Evolutionary conservation across 208 protist genomes (phyloP).

Genomic region (Leishmania major): DNA sequence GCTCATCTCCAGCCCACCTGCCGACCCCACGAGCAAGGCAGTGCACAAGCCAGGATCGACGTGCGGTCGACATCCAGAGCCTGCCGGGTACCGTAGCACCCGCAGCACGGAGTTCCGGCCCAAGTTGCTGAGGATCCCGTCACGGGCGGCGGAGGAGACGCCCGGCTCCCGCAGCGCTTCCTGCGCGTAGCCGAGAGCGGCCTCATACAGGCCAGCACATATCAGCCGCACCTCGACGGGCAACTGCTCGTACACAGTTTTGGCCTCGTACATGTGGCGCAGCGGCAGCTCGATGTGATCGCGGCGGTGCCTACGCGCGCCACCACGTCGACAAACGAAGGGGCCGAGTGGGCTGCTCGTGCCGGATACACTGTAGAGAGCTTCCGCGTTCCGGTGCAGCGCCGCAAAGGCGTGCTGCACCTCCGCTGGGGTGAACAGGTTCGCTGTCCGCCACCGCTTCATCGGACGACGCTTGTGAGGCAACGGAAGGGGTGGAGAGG

Average conservation of each 20-base stretch:
- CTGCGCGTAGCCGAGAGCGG: constrained; percentile 36
- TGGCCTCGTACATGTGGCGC: constrained; percentile 14
- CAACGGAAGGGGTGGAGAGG: not conserved
- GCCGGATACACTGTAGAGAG: not conserved
- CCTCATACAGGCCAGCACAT: constrained; percentile 37
- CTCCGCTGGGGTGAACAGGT: constrained; percentile 39
- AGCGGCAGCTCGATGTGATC: constrained; percentile 41
- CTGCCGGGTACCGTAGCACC: constrained; percentile 56
- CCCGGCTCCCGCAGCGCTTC: constrained; percentile 18
- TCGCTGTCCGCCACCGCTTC: constrained; percentile 23
- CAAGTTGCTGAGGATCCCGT: constrained; percentile 35
- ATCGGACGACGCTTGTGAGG: not conserved
- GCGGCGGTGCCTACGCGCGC: constrained; percentile 12
- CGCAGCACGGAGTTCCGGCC: constrained; percentile 62
- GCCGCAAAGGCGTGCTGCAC: constrained; percentile 44
- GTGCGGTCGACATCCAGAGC: constrained; percentile 69
- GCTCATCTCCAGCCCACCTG: constrained; percentile 62
- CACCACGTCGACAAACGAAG: constrained; percentile 18
- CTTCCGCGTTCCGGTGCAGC: constrained; percentile 17
- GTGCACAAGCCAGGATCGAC: constrained; percentile 81
- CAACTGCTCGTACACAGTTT: constrained; percentile 16
- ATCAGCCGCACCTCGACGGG: constrained; percentile 42
- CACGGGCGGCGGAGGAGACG: constrained; percentile 17
- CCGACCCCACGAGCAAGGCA: constrained; percentile 54
- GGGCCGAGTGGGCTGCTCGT: constrained; percentile 3